Evolutionary conservation across 345 rosid species (phyloP).

Genomic region (Eutrema heterophyllum): DNA sequence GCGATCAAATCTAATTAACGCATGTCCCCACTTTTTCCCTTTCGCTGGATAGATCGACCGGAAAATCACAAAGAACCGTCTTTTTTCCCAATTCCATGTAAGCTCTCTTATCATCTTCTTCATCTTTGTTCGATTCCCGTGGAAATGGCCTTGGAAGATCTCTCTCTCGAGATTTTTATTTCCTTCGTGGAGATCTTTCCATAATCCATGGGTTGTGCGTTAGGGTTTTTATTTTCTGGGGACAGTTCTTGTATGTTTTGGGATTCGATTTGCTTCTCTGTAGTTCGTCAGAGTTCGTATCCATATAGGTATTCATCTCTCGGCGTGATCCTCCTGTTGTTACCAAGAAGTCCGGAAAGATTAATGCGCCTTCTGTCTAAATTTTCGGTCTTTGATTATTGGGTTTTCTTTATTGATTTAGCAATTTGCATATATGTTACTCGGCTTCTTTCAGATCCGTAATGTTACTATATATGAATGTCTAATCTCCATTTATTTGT

Average conservation of each 20-base stretch:
- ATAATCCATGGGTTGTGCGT: background rate
- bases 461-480: background rate
- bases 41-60: background rate
- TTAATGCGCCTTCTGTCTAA: background rate
- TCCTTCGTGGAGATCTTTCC: background rate
- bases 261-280: background rate
- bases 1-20: background rate
- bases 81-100: background rate
- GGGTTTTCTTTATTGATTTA: background rate
- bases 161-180: background rate
- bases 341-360: background rate
- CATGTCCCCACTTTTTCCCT: background rate
- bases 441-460: background rate
- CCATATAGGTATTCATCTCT: background rate
- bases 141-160: background rate
- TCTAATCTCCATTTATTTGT: background rate
- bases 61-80: background rate
- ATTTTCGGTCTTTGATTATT: background rate
- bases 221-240: background rate
- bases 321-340: background rate
- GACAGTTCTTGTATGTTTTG: background rate
- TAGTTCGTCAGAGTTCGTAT: background rate
- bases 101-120: background rate
- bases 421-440: background rate
- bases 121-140: background rate